Conservation (phyloP, 2,329 filamentous ascomycete genomes). For the Paecilomyces sp. region DNA sequence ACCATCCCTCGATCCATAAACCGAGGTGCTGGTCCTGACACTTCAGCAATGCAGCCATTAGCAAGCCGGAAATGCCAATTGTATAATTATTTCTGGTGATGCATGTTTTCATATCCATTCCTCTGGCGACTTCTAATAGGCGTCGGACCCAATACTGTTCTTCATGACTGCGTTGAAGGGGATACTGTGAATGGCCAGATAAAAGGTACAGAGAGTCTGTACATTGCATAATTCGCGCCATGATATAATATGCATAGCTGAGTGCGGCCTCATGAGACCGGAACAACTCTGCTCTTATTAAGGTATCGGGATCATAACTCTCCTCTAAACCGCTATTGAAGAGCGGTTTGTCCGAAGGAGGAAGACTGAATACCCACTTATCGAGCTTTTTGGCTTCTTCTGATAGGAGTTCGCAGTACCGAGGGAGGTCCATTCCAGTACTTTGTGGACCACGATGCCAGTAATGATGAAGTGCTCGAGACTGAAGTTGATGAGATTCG, state of each 20-base stretch:
- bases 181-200: neutral
- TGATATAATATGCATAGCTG: slow-evolving; percentile 15
- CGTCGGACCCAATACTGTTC: slow-evolving; percentile 8
- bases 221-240: slow-evolving; percentile 18
- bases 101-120: slow-evolving; percentile 8
- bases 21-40: slow-evolving; percentile 10
- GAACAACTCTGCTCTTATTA: slow-evolving; percentile 5
- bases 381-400: slow-evolving; percentile 6
- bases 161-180: neutral
- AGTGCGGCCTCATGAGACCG: slow-evolving; percentile 15
- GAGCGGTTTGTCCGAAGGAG: slow-evolving; percentile 10
- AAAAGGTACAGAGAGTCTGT: slow-evolving; percentile 5
- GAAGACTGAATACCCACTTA: slow-evolving; percentile 12
- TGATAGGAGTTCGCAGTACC: neutral
- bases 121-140: slow-evolving; percentile 10
- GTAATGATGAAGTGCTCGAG: slow-evolving; percentile 3
- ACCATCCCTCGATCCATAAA: slow-evolving; percentile 12
- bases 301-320: neutral
- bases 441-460: slow-evolving; percentile 1
- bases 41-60: slow-evolving; percentile 13
- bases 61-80: slow-evolving; percentile 17
- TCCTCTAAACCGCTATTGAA: neutral
- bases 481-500: slow-evolving; percentile 16
- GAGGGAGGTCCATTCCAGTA: no score
- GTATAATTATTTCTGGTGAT: slow-evolving; percentile 15